Conservation (phyloP, 2,329 filamentous ascomycete species). For the Botrytis elliptica region DNA sequence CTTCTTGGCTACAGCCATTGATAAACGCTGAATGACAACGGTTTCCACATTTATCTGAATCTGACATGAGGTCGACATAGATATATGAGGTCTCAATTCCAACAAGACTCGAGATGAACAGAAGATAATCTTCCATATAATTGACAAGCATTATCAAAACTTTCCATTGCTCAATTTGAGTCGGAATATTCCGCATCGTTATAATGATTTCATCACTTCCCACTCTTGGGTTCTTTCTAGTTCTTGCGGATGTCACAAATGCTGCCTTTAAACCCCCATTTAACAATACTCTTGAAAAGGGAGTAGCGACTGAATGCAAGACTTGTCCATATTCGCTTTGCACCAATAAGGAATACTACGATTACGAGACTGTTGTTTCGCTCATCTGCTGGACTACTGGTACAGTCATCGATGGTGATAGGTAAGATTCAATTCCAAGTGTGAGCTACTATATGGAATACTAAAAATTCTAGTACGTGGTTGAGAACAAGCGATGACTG, state of each 20-base stretch:
- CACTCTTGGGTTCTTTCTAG: background rate
- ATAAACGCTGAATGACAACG: background rate
- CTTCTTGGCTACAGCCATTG: conserved; percentile 3
- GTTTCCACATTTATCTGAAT: background rate
- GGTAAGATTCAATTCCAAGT: conserved; percentile 19
- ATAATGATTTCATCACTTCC: background rate
- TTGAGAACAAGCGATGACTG: conserved; percentile 29
- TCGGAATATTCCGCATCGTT: background rate
- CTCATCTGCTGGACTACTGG: conserved; percentile 30
- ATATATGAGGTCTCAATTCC: background rate
- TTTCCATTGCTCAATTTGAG: background rate
- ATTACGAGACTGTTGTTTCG: conserved; percentile 20
- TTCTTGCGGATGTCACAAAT: conserved; percentile 3
- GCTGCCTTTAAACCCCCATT: conserved; percentile 21
- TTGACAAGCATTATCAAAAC: background rate
- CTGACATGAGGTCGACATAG: background rate
- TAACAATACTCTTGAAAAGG: conserved; percentile 28
- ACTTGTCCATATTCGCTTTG: conserved; percentile 31
- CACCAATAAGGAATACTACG: conserved; percentile 27
- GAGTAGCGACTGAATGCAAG: conserved; percentile 30
- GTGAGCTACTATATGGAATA: background rate
- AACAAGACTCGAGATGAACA: background rate
- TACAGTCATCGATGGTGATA: conserved; percentile 27
- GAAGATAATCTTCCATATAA: background rate
- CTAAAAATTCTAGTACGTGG: conserved; percentile 25